Evolutionary conservation across 1,139 yeast genomes (phyloP), one percentile per base, ranked within the genome.

Genomic region (Scheffersomyces segobiensis): DNA sequence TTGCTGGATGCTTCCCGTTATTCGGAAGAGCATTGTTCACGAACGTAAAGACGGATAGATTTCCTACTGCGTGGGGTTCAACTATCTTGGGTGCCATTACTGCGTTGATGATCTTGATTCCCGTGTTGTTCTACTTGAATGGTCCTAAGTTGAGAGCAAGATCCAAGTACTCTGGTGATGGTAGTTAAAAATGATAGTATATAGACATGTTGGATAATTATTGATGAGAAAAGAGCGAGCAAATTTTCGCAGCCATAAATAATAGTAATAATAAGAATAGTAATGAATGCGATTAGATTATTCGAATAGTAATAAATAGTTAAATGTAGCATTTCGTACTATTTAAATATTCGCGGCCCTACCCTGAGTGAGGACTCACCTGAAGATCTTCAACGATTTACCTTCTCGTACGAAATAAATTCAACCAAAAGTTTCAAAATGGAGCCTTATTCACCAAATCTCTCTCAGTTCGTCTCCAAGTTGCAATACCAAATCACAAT

Each of bases 1-100:
- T 84, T 67, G 91, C 87, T 0, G 86, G 86, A 46, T 83, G 83
- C 4, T 87, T 87, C 77, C 91, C 91, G 51, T 72, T 87, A 54
- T 86, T 87, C 67, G 89, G 87, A 4, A 69, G 73, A 53, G 77
- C 81, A 1, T 75, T 87, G 78, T 87, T 79, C 64, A 62, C 69
- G 50, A 82, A 82, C 63, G 68, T 84, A 55, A 53, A 46, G 78
- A 77, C 80, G 12, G 63, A 74, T 1, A 78, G 75, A 52, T 85
- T 75, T 65, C 87, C 87, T 3, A 86, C 84, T 10, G 89, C 79
- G 0, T 83, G 85, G 85, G 89, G 88, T 2, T 75, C 84, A 1
- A 75, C 83, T 12, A 64, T 85, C 18, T 65, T 85, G 56, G 87
- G 81, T 0, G 78, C 80, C 56, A 68, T 84, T 52, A 65, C 80